phyloP scores from a whole-genome alignment of 2,329 filamentous ascomycete genomes.

The Trichoderma sp. region DNA sequence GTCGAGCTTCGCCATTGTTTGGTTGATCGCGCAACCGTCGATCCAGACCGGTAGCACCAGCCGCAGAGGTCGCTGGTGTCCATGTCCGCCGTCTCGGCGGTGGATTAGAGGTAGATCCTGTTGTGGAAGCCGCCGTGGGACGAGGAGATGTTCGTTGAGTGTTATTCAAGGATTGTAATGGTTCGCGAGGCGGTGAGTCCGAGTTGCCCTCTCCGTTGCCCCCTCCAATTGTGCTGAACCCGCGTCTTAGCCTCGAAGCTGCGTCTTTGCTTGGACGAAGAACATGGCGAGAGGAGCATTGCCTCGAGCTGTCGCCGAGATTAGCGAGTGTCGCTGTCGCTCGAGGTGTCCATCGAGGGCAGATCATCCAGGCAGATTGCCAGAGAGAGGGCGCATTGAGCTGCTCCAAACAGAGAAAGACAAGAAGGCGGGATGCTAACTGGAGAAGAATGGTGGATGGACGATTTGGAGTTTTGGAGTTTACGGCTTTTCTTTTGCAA shows the following conservation, averaged over 20 bases:
- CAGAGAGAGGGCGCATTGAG: constrained; percentile 7
- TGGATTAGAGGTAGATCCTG: not conserved
- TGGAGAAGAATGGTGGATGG: not conserved
- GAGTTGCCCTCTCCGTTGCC: not conserved
- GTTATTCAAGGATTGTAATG: not conserved
- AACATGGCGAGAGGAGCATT: not conserved
- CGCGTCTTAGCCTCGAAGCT: not conserved
- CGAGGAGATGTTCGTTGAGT: not conserved
- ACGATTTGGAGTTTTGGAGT: not conserved
- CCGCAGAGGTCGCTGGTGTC: not conserved
- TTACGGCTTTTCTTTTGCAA: not conserved
- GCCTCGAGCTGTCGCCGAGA: constrained; percentile 10
- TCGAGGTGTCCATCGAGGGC: constrained; percentile 32
- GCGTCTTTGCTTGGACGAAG: not conserved
- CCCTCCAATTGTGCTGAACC: not conserved
- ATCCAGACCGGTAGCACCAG: not conserved
- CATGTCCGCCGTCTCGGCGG: not conserved
- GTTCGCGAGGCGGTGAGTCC: not conserved
- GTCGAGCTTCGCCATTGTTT: not conserved
- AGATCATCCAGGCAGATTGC: constrained; percentile 33
- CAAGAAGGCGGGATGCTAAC: not conserved
- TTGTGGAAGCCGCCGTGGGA: not conserved
- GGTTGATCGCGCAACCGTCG: not conserved
- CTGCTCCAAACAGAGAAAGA: not conserved
- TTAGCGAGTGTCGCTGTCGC: constrained; percentile 27